Evolutionary conservation across 2,329 filamentous ascomycete species (phyloP), one percentile per base, ranked within the genome.

Genomic region (Fusarium sp.): DNA sequence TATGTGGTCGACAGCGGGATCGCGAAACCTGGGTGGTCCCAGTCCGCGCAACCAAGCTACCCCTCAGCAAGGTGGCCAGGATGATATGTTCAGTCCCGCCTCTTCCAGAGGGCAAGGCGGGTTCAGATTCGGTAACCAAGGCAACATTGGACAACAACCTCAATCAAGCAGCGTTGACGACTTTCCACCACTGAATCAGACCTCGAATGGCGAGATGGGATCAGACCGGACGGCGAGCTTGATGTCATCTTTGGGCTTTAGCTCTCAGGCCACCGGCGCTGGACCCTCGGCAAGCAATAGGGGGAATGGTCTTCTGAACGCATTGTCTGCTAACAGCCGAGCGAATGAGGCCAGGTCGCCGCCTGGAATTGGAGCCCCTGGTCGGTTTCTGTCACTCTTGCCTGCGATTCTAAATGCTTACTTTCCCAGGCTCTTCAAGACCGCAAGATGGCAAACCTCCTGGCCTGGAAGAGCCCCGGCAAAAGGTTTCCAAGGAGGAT

Each of bases 301-400:
- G 61, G 89, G 87, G 18, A 92, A 92, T 76, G 90, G 90, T 14
- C 82, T 92, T 42, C 81, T 92, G 50, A 91, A 90, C 76, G 90
- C 89, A 7, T 81, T 92, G n/a, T 90, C 89, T 47, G 89, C 88
- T 10, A 91, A 87, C 70, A 86, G 82, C 64, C 84, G 89, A 60
- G 80, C 85, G 39, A 81, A 82, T 48, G 86, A 90, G 51, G 77
- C 75, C 53, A 85, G 86, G 62, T 86, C 88, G 39, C 85, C 88
- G 5, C 83, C 85, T 55, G 84, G 83, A 38, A 80, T 82, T 26
- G 79, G 81, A 56, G 75, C 78, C 36, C 79, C 82, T 70, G 82
- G 82, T 84, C 78, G 68, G 75, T 54, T 54, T 24, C 26, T 28
- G 12, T 42, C 22, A 9, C 28, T 22, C 30, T 24, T 15, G 24